phyloP scores from a whole-genome alignment of 2,329 filamentous ascomycete species.

The Plenodomus tracheiphilus region DNA sequence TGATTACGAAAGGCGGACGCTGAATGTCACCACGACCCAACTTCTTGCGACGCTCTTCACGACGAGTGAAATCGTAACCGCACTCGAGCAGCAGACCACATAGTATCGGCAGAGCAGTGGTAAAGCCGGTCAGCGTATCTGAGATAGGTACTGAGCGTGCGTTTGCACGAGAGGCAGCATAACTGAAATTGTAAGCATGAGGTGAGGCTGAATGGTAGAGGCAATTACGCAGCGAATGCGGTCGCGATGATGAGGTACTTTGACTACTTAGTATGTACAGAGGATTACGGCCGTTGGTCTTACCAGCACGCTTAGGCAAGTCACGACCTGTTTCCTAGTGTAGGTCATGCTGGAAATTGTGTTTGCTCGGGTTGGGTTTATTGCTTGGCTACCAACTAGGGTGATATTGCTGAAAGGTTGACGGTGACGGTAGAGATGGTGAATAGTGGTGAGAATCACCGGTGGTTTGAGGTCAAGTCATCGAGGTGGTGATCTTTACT shows the following conservation, averaged over 20 bases:
- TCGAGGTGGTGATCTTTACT: not conserved
- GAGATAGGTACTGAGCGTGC: constrained; percentile 49
- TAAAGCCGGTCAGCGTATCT: constrained; percentile 45
- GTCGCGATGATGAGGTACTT: constrained; percentile 50
- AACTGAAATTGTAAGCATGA: constrained; percentile 25
- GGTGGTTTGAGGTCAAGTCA: not conserved
- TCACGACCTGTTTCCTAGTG: constrained; percentile 45
- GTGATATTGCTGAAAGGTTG: not conserved
- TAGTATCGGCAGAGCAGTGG: constrained; percentile 48
- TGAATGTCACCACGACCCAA: constrained; percentile 38
- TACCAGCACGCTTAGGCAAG: constrained; percentile 44
- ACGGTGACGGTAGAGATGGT: not conserved
- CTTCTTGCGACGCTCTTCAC: constrained; percentile 32
- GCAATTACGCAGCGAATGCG: constrained; percentile 42
- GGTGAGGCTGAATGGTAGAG: not conserved
- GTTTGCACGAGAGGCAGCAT: constrained; percentile 34
- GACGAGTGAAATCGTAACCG: constrained; percentile 40
- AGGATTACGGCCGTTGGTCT: constrained; percentile 4
- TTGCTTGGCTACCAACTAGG: too few relatives aligned
- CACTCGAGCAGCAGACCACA: constrained; percentile 49
- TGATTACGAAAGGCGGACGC: constrained; percentile 42
- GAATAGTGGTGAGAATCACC: not conserved
- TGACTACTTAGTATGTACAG: constrained; percentile 2
- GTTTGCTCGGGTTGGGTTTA: not conserved
- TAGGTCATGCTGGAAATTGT: constrained; percentile 31